Conservation (phyloP, 495 filamentous ascomycete genomes). For the Aeminium ludgeri region DNA sequence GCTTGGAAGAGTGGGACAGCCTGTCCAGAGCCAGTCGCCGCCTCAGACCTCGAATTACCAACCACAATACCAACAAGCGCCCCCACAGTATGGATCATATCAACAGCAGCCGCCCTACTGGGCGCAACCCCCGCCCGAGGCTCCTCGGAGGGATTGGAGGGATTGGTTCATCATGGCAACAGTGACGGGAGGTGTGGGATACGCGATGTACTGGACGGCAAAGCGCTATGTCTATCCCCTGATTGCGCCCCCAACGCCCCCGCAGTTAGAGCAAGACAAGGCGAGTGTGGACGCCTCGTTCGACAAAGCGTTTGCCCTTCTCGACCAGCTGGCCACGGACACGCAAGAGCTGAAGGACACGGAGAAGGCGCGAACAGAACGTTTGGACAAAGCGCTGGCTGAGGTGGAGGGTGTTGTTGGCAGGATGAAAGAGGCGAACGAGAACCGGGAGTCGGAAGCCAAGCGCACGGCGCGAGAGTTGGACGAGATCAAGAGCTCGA, state of each 20-base stretch:
- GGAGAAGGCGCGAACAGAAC: constrained; percentile 68
- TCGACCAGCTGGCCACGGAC: constrained; percentile 83
- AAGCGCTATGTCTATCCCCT: constrained; percentile 88
- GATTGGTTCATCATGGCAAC: constrained; percentile 99
- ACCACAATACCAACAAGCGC: constrained; percentile 33
- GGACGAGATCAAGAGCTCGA: constrained; percentile 57
- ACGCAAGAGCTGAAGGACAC: constrained; percentile 71
- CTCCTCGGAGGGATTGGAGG: constrained; percentile 77
- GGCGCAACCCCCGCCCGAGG: constrained; percentile 45
- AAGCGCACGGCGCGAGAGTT: constrained; percentile 77
- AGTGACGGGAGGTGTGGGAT: constrained; percentile 67
- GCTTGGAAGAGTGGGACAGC: constrained; percentile 53
- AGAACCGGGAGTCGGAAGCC: constrained; percentile 68
- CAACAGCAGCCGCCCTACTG: constrained; percentile 45
- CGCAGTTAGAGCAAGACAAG: constrained; percentile 86
- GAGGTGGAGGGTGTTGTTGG: constrained; percentile 71
- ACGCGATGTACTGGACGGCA: constrained; percentile 70
- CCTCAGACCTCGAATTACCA: constrained; percentile 24
- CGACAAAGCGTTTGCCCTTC: constrained; percentile 70
- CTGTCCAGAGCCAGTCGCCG: constrained; percentile 25
- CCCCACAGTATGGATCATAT: constrained; percentile 38
- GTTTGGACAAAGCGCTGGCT: constrained; percentile 62
- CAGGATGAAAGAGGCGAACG: constrained; percentile 61
- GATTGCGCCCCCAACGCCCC: constrained; percentile 82
- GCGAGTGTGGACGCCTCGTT: constrained; percentile 80